Evolutionary conservation across 2,329 filamentous ascomycete species (phyloP).

Genomic region (Biscogniauxia sp.): DNA sequence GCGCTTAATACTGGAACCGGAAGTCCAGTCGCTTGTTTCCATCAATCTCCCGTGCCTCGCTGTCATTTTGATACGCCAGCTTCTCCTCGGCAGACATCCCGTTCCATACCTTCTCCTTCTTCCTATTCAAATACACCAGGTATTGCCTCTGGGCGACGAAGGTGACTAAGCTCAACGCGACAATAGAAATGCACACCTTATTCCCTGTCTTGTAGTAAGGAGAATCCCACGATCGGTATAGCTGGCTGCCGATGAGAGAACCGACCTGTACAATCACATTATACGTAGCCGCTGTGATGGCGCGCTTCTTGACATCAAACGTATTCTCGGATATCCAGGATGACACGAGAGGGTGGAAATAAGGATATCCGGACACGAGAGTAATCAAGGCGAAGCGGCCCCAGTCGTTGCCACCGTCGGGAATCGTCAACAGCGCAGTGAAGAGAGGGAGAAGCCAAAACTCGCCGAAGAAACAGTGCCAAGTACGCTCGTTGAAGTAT

Average conservation of each 20-base stretch:
- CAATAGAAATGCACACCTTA: slow-evolving; percentile 53
- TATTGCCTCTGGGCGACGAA: slow-evolving; percentile 50
- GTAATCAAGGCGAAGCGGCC: slow-evolving; percentile 39
- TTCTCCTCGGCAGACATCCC: slow-evolving; percentile 40
- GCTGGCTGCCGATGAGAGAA: slow-evolving; percentile 45
- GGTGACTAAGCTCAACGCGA: slow-evolving; percentile 45
- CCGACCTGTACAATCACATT: slow-evolving; percentile 48
- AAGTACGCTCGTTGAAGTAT: slow-evolving; percentile 41
- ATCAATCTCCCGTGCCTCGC: slow-evolving; percentile 3
- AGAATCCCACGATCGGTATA: slow-evolving; percentile 42
- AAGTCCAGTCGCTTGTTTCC: slow-evolving; percentile 7
- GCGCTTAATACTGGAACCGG: slow-evolving; percentile 5
- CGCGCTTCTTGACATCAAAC: slow-evolving; percentile 47
- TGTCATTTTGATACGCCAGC: slow-evolving; percentile 5
- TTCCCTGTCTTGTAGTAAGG: slow-evolving; percentile 41
- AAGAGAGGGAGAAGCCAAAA: slow-evolving; percentile 51
- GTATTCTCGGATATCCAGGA: slow-evolving; percentile 47
- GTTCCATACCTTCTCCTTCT: slow-evolving; percentile 47
- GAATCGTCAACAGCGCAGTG: slow-evolving; percentile 41
- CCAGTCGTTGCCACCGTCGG: slow-evolving; percentile 39
- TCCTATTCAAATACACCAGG: slow-evolving; percentile 45
- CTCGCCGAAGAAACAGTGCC: slow-evolving; percentile 45
- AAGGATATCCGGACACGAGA: slow-evolving; percentile 46
- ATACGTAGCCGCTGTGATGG: slow-evolving; percentile 47
- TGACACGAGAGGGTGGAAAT: slow-evolving; percentile 47